phyloP scores from a whole-genome alignment of 1,284 basidiomycete genomes.

The Trametes hirsuta region DNA sequence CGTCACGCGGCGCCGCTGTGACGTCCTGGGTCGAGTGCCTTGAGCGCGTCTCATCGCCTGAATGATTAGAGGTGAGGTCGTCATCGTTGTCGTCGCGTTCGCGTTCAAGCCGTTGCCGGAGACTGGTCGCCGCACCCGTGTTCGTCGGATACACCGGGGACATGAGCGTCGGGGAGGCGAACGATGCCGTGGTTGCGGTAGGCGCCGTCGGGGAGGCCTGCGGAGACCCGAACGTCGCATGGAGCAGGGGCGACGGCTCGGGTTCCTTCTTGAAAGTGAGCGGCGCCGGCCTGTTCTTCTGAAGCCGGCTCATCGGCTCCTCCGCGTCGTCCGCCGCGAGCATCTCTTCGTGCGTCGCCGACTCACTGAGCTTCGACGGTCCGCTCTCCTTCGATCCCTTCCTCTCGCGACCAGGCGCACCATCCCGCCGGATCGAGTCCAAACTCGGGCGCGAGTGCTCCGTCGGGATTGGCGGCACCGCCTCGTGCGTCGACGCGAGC shows the following conservation, averaged over 20 bases:
- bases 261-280: slow-evolving; percentile 21
- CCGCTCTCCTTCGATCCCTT: slow-evolving; percentile 17
- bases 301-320: slow-evolving; percentile 10
- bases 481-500: slow-evolving; percentile 18
- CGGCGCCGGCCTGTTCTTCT: slow-evolving; percentile 27
- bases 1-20: slow-evolving; percentile 43
- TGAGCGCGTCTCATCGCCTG: slow-evolving; percentile 1
- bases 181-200: slow-evolving; percentile 25
- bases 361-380: slow-evolving; percentile 17
- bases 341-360: slow-evolving; percentile 1
- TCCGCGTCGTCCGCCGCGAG: slow-evolving; percentile 1
- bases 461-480: slow-evolving; percentile 40
- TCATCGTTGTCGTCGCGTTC: slow-evolving; percentile 25
- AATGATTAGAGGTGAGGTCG: neutral
- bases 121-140: slow-evolving; percentile 35
- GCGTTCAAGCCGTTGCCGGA: slow-evolving; percentile 41
- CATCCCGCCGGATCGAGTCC: slow-evolving; percentile 17
- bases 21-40: slow-evolving; percentile 29
- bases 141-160: slow-evolving; percentile 23
- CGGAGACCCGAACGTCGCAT: slow-evolving; percentile 56
- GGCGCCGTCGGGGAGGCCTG: slow-evolving; percentile 39
- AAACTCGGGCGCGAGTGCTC: slow-evolving; percentile 29
- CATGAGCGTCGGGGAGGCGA: slow-evolving; percentile 27
- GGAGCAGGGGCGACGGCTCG: slow-evolving; percentile 49
- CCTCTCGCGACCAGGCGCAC: neutral